Evolutionary conservation across 768 basidiomycete species (phyloP).

Genomic region (Cyclocybe cylindracea): DNA sequence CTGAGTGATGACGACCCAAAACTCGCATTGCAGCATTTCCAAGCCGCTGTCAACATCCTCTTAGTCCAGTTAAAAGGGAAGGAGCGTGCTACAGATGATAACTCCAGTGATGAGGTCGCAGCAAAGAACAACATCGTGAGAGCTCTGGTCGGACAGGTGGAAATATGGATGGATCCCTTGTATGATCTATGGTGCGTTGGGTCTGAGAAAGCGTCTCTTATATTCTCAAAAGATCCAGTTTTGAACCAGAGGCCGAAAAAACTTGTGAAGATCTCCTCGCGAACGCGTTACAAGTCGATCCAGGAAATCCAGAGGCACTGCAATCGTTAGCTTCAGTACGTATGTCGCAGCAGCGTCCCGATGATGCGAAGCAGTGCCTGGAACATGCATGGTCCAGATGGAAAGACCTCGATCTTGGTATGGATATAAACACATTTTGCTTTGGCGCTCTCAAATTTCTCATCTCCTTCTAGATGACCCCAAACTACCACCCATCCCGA

Average conservation of each 20-base stretch:
- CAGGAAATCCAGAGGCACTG: conserved; percentile 76
- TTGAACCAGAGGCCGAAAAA: conserved; percentile 78
- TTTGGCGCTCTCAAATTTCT: background rate
- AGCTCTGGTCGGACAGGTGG: conserved; percentile 86
- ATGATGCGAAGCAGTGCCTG: conserved; percentile 74
- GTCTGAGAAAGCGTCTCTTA: background rate
- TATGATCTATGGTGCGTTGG: conserved; percentile 78
- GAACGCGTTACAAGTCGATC: conserved; percentile 72
- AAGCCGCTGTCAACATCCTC: conserved; percentile 76
- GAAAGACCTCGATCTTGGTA: conserved; percentile 66
- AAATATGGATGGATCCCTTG: conserved; percentile 94
- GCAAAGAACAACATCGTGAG: conserved; percentile 69
- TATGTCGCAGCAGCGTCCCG: conserved; percentile 82
- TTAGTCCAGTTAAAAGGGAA: conserved; percentile 74
- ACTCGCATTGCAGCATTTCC: conserved; percentile 72
- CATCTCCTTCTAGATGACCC: conserved; percentile 52
- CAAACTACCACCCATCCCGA: conserved; percentile 68
- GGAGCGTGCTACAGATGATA: conserved; percentile 47
- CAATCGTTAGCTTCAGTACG: conserved; percentile 83
- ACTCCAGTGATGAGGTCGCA: conserved; percentile 52
- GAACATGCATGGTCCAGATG: conserved; percentile 68
- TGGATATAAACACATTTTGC: background rate
- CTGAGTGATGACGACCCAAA: conserved; percentile 76
- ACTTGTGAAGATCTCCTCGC: conserved; percentile 79
- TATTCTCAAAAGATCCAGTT: conserved; percentile 42